Conservation (phyloP, 257 asterid genomes). For the Coffea eugenioides region DNA sequence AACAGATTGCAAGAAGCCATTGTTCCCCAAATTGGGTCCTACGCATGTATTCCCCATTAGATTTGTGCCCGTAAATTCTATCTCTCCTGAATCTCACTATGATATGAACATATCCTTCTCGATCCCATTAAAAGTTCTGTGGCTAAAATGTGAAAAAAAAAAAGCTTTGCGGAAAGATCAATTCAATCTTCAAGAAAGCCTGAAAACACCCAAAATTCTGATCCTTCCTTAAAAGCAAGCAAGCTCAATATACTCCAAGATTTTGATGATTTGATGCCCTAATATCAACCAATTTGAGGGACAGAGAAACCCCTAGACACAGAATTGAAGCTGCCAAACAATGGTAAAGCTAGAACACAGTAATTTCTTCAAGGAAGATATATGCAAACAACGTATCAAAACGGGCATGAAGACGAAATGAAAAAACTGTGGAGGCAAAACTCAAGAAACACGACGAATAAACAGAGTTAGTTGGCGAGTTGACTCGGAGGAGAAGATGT, state of each 20-base stretch:
- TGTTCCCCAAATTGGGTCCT: slow-evolving; percentile 69
- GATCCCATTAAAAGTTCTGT: slow-evolving; percentile 36
- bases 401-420: background rate
- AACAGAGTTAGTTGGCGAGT: slow-evolving; percentile 8
- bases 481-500: slow-evolving; percentile 10
- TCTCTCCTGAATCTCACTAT: slow-evolving; percentile 29
- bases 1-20: slow-evolving; percentile 72
- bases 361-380: background rate
- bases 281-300: background rate
- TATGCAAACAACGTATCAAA: background rate
- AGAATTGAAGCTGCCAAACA: background rate
- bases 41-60: slow-evolving; percentile 72
- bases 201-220: background rate
- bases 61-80: slow-evolving; percentile 24
- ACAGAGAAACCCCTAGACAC: background rate
- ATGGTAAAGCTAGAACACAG: background rate
- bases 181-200: background rate
- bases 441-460: background rate
- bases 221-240: background rate
- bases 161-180: slow-evolving; percentile 11
- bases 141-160: background rate
- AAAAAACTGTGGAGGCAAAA: background rate
- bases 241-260: background rate
- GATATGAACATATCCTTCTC: slow-evolving; percentile 18
- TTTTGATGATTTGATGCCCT: slow-evolving; percentile 5